Evolutionary conservation across 2,329 filamentous ascomycete genomes (phyloP).

Genomic region (Penicillium italicum): DNA sequence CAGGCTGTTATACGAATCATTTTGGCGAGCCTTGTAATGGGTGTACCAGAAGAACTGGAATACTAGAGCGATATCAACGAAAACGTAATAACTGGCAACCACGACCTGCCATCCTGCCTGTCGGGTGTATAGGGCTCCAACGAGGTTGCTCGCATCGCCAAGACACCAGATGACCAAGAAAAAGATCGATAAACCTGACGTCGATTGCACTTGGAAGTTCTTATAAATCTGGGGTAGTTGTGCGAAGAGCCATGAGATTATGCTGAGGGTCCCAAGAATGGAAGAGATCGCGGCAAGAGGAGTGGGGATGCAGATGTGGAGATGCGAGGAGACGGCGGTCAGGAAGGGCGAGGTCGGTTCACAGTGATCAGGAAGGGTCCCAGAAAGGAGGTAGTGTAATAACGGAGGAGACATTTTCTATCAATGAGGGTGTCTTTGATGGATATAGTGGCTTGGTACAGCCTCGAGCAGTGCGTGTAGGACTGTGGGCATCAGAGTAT

Average conservation of each 20-base stretch:
- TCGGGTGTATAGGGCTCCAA: constrained; percentile 60
- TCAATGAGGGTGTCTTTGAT: background rate
- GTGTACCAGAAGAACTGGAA: constrained; percentile 66
- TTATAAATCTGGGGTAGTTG: constrained; percentile 68
- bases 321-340: constrained; percentile 53
- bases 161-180: constrained; percentile 65
- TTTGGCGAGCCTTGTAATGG: constrained; percentile 48
- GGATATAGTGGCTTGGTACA: background rate
- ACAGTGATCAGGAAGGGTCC: constrained; percentile 56
- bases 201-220: constrained; percentile 62
- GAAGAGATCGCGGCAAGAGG: constrained; percentile 61
- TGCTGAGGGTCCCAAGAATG: constrained; percentile 58
- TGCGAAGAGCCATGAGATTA: constrained; percentile 65
- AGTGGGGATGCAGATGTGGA: constrained; percentile 62
- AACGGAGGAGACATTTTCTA: constrained; percentile 31
- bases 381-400: constrained; percentile 25
- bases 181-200: constrained; percentile 61
- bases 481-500: background rate
- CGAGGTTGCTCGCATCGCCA: constrained; percentile 60
- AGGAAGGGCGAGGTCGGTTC: constrained; percentile 58
- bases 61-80: constrained; percentile 61
- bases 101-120: constrained; percentile 66
- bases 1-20: constrained; percentile 35
- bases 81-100: constrained; percentile 63
- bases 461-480: background rate